Evolutionary conservation across 176 grass and related monocot species (phyloP).

Genomic region (Aegilops tauschii): DNA sequence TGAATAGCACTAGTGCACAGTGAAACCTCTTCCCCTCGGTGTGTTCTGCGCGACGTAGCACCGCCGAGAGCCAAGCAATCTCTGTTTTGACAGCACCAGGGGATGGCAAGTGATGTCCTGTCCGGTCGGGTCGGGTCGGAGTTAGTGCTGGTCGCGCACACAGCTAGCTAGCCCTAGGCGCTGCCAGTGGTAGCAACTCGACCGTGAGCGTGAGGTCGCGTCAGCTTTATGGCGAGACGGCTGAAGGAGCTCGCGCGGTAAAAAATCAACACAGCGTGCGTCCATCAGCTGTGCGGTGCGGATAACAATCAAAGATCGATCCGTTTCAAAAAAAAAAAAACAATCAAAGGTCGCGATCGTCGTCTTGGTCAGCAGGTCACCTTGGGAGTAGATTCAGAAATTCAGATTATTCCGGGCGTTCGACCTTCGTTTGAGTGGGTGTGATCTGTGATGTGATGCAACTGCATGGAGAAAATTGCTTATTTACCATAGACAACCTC

Average conservation of each 20-base stretch:
- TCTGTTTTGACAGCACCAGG: constrained; percentile 1
- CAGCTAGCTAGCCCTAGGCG: not conserved
- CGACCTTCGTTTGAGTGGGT: too few relatives aligned
- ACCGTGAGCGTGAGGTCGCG: constrained; percentile 12
- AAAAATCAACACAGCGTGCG: not conserved
- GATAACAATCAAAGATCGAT: too few relatives aligned
- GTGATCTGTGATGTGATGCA: not conserved
- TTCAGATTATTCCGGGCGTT: not conserved
- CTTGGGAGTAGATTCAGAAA: too few relatives aligned
- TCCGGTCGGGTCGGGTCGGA: constrained; percentile 48
- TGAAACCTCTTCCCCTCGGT: not conserved
- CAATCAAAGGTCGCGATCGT: too few relatives aligned
- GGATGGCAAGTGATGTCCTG: constrained; percentile 39
- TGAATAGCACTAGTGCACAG: not conserved
- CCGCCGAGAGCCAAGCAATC: not conserved
- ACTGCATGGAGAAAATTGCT: too few relatives aligned
- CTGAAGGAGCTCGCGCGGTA: not conserved
- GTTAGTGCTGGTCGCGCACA: constrained; percentile 14
- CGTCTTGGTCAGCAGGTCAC: too few relatives aligned
- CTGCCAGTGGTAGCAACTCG: not conserved
- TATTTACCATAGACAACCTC: too few relatives aligned
- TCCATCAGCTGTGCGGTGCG: not conserved
- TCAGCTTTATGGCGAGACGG: constrained; percentile 23
- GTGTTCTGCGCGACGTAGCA: not conserved
- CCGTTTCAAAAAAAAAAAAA: too few relatives aligned